Conservation (phyloP, 306 rosid species). For the Cotoneaster glaucophyllus region DNA sequence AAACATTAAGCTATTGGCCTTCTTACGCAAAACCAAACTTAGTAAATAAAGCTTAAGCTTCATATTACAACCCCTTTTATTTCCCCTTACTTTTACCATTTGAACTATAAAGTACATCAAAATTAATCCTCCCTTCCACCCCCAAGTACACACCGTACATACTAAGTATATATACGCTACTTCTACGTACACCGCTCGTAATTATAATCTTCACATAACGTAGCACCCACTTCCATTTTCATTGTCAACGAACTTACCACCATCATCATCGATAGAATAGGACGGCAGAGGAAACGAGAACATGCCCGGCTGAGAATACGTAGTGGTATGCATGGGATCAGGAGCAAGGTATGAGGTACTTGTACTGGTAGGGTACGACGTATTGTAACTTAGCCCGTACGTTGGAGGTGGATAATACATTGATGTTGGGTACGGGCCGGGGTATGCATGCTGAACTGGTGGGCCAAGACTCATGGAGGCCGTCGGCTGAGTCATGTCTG, state of each 20-base stretch:
- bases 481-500: slow-evolving; percentile 4
- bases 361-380: slow-evolving; percentile 39
- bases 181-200: not conserved
- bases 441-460: slow-evolving; percentile 41
- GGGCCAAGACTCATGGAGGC: slow-evolving; percentile 28
- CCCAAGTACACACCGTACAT: slow-evolving; percentile 3
- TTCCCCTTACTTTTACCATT: not conserved
- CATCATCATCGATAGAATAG: slow-evolving; percentile 29
- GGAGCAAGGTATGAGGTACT: slow-evolving; percentile 40
- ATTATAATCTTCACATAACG: slow-evolving; percentile 37
- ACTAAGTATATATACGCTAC: not conserved
- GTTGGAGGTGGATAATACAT: slow-evolving; percentile 31
- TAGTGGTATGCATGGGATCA: slow-evolving; percentile 38
- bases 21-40: slow-evolving; percentile 25
- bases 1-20: slow-evolving; percentile 9
- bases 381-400: slow-evolving; percentile 56
- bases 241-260: slow-evolving; percentile 28
- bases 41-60: not conserved
- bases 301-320: slow-evolving; percentile 11
- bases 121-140: slow-evolving; percentile 11
- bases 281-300: slow-evolving; percentile 31
- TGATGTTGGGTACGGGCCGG: slow-evolving; percentile 35
- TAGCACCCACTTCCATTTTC: slow-evolving; percentile 49
- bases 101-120: slow-evolving; percentile 24
- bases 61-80: slow-evolving; percentile 13